Evolutionary conservation across 192 early-diverging fungal species (phyloP), one percentile per base, ranked within the genome.

Genomic region (Coemansia sp.): DNA sequence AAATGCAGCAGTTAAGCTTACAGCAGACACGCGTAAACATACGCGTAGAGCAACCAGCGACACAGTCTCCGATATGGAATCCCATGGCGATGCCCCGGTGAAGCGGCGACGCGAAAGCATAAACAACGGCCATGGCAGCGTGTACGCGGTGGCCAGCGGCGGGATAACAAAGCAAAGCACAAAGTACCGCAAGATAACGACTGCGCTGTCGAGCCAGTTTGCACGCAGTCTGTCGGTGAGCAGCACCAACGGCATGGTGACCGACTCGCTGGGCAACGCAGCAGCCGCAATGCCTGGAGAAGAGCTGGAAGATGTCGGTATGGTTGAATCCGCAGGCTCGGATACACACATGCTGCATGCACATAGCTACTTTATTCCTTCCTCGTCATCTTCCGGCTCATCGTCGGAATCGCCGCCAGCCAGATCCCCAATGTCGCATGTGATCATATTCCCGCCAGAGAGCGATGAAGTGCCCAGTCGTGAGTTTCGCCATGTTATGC

Each of bases 21-120:
- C 64, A 22, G n/a, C 61, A 22, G 53, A 33, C 7, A 55, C 48
- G 15, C 57, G 71, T 20, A 80, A 80, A 53, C 71, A 80, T 48
- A 48, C 67, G 15, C 70, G 67, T 22, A 44, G 65, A 42, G 47
- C 71, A 9, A 56, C 68, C 44, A 74, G 71, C 41, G 77, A 80
- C 37, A 67, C 77, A 1, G 36, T 74, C 52, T 80, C 77, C 6
- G 77, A 80, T 27, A 67, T 80, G 17, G 77, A 80, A 33, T 52
- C 55, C 10, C 42, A 64, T 31, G 71, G 64, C 9, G 45, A 25
- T 11, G 63, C 67, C 8, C 71, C 77, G 3, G 64, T 63, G 11
- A 80, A 80, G 58, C 67, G 77, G 25, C 57, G 77, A 42, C 77
- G 77, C 27, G 71, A 80, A 25, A 80, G 77, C 61, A 29, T 59